A percentile compares a stretch with the other conserved stretches of the same genome.
Evolutionary conservation across 176 grass and related monocot genomes (phyloP).

Genomic region (Ensete glaucum): DNA sequence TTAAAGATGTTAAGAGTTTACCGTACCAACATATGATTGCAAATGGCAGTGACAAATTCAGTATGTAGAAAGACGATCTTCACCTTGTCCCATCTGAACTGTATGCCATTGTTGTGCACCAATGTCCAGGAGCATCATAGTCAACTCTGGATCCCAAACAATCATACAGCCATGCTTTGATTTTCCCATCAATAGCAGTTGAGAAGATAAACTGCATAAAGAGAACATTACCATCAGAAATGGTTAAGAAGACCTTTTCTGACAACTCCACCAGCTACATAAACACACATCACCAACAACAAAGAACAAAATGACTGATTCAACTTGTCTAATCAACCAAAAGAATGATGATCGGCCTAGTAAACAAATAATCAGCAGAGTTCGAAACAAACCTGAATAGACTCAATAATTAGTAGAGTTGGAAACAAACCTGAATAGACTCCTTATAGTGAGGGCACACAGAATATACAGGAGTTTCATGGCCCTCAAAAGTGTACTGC

Average conservation of each 20-base stretch:
- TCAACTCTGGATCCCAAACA: slow-evolving; percentile 96
- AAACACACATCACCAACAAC: background rate
- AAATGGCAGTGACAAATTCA: background rate
- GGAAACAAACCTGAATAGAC: slow-evolving; percentile 76
- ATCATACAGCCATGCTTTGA: slow-evolving; percentile 98
- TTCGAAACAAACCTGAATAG: slow-evolving; percentile 71
- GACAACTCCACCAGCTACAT: background rate
- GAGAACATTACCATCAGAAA: slow-evolving; percentile 12
- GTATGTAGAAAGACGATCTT: slow-evolving; percentile 8
- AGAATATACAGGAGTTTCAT: slow-evolving; percentile 93
- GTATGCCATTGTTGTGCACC: slow-evolving; percentile 97
- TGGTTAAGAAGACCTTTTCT: background rate
- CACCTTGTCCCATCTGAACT: slow-evolving; percentile 91
- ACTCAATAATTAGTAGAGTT: slow-evolving; percentile 22
- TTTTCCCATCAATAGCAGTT: slow-evolving; percentile 97
- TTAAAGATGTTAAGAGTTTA: background rate
- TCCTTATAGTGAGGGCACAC: slow-evolving; percentile 98
- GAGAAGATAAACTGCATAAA: slow-evolving; percentile 93
- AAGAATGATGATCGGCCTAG: background rate
- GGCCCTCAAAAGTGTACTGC: slow-evolving; percentile 97
- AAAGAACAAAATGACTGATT: too few relatives aligned
- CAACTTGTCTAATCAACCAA: slow-evolving; percentile 1
- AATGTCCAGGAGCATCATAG: slow-evolving; percentile 97
- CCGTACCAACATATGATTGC: background rate
- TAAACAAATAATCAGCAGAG: background rate